Percentiles rank a stretch among this genome's conserved stretches.
Evolutionary conservation across 1,139 yeast species (phyloP).

Genomic region (Diutina ranongensis): DNA sequence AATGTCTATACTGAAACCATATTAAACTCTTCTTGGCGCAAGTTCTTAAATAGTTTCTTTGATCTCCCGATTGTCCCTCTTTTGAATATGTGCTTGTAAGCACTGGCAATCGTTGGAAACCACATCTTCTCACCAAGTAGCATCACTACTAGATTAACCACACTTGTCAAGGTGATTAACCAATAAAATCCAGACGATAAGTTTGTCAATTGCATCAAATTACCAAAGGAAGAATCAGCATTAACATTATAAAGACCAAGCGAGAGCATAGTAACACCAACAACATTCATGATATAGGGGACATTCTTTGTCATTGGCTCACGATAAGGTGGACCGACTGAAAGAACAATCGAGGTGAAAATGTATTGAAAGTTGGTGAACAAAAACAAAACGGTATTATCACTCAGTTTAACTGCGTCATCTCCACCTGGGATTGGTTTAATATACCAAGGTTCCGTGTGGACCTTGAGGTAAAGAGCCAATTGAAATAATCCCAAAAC

Average conservation of each 20-base stretch:
- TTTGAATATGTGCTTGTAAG: slow-evolving; percentile 19
- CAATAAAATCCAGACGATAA: slow-evolving; percentile 42
- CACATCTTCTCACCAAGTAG: slow-evolving; percentile 29
- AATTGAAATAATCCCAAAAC: slow-evolving; percentile 57
- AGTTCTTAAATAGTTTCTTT: slow-evolving; percentile 31
- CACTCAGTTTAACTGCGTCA: slow-evolving; percentile 73
- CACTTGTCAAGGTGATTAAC: slow-evolving; percentile 32
- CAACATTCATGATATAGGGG: slow-evolving; percentile 61
- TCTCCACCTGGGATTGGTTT: slow-evolving; percentile 79
- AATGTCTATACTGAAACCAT: not conserved
- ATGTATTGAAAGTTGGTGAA: slow-evolving; percentile 85
- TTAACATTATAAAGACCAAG: slow-evolving; percentile 36
- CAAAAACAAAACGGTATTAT: slow-evolving; percentile 75
- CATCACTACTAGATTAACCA: slow-evolving; percentile 39
- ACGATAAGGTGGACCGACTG: slow-evolving; percentile 94
- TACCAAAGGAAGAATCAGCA: slow-evolving; percentile 44
- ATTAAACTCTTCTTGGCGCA: slow-evolving; percentile 9
- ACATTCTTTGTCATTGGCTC: slow-evolving; percentile 56
- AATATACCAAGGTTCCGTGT: slow-evolving; percentile 59
- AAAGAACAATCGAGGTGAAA: slow-evolving; percentile 65
- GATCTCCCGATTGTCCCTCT: slow-evolving; percentile 16
- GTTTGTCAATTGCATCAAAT: slow-evolving; percentile 64
- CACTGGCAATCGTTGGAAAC: slow-evolving; percentile 19
- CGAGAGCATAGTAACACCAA: slow-evolving; percentile 38
- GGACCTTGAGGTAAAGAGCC: slow-evolving; percentile 50